phyloP scores from a whole-genome alignment of 352 stramenopile species.

The Blastocystis sp. region DNA sequence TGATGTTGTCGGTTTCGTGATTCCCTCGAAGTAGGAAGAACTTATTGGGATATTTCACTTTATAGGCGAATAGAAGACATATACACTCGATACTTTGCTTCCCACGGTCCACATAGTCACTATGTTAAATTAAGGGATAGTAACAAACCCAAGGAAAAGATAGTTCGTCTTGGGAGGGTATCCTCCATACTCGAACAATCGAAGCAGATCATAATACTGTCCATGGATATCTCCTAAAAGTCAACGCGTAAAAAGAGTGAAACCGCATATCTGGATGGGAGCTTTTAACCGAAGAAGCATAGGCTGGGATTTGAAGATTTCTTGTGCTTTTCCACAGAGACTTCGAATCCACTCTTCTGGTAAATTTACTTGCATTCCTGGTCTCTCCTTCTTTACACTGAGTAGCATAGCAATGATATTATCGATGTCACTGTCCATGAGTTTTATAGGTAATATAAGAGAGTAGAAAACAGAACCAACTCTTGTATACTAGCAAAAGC shows the following conservation, averaged over 20 bases:
- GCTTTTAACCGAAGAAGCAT: conserved; percentile 97
- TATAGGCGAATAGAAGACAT: conserved; percentile 92
- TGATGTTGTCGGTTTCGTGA: conserved; percentile 95
- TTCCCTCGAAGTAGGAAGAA: conserved; percentile 95
- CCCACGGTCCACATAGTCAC: conserved; percentile 87
- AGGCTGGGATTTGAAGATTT: conserved; percentile 94
- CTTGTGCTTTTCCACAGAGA: conserved; percentile 87
- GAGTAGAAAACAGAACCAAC: not conserved
- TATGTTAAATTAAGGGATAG: not conserved
- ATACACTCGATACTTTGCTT: conserved; percentile 94
- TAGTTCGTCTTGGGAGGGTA: conserved; percentile 89
- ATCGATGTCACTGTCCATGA: conserved; percentile 68
- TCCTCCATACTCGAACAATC: conserved; percentile 86
- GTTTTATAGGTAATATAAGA: not conserved
- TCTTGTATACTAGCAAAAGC: not conserved
- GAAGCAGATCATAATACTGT: conserved; percentile 95
- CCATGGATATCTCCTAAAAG: conserved; percentile 81
- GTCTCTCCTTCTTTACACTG: conserved; percentile 74
- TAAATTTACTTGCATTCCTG: conserved; percentile 69
- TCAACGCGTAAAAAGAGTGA: not conserved
- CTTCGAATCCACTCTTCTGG: conserved; percentile 88
- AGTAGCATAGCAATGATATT: conserved; percentile 74
- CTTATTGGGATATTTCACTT: conserved; percentile 95
- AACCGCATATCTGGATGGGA: conserved; percentile 91
- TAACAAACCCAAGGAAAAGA: conserved; percentile 86